These are phyloP conservation scores for Solanum microdontum DNA, from an alignment of 257 asterid species.

Conservation along the genomic window DNA sequence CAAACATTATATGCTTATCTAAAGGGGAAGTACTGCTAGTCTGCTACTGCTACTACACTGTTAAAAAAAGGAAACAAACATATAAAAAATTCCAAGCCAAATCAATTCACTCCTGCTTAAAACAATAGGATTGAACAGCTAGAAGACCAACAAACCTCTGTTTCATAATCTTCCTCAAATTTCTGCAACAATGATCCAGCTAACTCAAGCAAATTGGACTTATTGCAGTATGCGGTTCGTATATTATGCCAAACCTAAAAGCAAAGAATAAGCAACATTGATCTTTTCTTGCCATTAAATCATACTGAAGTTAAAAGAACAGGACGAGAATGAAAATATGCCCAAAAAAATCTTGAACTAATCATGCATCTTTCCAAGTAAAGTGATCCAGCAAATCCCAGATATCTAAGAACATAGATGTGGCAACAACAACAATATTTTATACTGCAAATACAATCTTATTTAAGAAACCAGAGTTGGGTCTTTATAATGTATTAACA, in stretches of 20 bases:
- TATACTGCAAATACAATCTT: background rate
- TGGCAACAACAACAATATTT: background rate
- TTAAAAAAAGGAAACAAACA: background rate
- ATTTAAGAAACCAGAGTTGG: background rate
- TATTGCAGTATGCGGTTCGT: constrained; percentile 58
- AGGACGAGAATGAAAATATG: background rate
- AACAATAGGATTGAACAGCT: background rate
- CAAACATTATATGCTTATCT: background rate
- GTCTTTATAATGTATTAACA: background rate
- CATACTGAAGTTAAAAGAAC: background rate
- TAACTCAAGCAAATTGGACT: constrained; percentile 45
- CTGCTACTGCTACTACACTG: background rate
- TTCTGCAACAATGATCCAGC: constrained; percentile 54
- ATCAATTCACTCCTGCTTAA: background rate
- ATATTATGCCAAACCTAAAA: constrained; percentile 74
- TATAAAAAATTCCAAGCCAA: background rate
- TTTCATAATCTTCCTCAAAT: constrained; percentile 65
- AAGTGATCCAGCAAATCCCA: background rate
- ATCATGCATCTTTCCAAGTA: background rate
- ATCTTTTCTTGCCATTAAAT: background rate
- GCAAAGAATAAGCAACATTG: constrained; percentile 7
- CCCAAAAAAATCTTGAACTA: background rate
- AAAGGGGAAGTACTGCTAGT: background rate
- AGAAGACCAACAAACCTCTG: constrained; percentile 46
- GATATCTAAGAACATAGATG: background rate